Evolutionary conservation across 2,329 filamentous ascomycete genomes (phyloP), one percentile per base, ranked within the genome.

Genomic region (Trichocomaceae sp.): DNA sequence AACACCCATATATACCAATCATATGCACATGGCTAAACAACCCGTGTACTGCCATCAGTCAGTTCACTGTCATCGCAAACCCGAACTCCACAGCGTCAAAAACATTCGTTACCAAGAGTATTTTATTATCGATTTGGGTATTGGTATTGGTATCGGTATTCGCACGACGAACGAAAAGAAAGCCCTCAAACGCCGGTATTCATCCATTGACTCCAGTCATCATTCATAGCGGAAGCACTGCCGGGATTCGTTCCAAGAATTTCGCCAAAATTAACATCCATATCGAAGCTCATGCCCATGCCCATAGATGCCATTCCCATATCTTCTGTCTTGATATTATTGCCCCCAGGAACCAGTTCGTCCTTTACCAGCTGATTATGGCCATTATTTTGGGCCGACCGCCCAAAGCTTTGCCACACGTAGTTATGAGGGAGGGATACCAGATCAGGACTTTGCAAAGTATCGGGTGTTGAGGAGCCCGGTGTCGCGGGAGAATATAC

Each of bases 391-490:
- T 58, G 62, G 3, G 63, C 62, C 45, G 68, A 66, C 17, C 42
- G 37, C 41, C 67, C 70, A 53, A 72, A 71, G 5, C 67, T 68
- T 56, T 72, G 71, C 70, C 70, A 74, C 37, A 70, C 59, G 54
- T 72, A 73, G 46, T 71, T 71, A 50, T 70, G 70, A 47, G 71
- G 71, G 35, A 74, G 68, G 1, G 71, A 73, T 13, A 74, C 71
- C 19, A 74, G 62, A 37, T 74, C 71, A 0, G 71, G 71, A 47
- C 71, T 73, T 56, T 69, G 69, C 37, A 72, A 59, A 3, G 58
- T 56, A 41, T 72, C 70, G 3, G 69, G 67, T 5, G 67, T 69
- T 12, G 68, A 66, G 6, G 55, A 59, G 35, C 17, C 9, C 13
- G 67, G 67, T 2, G 69, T 68, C 12, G 64, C 61, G 5, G 69